Evolutionary conservation across 306 rosid genomes (phyloP).

Genomic region (Macrotyloma uniflorum): DNA sequence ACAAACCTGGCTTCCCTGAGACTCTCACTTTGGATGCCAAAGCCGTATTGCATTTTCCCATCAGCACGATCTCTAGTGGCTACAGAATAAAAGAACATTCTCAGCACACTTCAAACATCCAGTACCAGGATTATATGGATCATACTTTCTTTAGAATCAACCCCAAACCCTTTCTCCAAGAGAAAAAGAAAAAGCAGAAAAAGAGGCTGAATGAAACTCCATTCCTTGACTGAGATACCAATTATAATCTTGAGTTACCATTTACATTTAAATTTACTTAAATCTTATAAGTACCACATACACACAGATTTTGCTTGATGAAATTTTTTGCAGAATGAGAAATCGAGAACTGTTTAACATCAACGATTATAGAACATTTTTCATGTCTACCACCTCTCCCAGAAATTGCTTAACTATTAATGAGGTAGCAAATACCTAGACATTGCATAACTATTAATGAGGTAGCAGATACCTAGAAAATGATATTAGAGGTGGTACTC

Average conservation of each 20-base stretch:
- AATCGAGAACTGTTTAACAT: conserved; percentile 1
- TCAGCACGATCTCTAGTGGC: conserved; percentile 66
- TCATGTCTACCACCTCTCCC: not conserved
- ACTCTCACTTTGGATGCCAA: conserved; percentile 83
- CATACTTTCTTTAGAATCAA: not conserved
- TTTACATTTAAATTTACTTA: conserved; percentile 7
- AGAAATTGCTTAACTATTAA: not conserved
- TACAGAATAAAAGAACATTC: conserved; percentile 42
- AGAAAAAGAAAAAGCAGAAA: not conserved
- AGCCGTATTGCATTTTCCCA: conserved; percentile 71
- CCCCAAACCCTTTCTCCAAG: not conserved
- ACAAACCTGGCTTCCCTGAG: conserved; percentile 98
- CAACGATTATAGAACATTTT: not conserved
- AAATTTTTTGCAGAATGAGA: not conserved
- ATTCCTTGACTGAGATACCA: not conserved
- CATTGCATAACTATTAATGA: not conserved
- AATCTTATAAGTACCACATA: not conserved
- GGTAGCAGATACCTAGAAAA: conserved; percentile 24
- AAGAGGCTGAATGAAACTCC: not conserved
- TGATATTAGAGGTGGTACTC: conserved; percentile 2
- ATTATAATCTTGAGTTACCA: not conserved
- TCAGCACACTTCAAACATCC: conserved; percentile 31
- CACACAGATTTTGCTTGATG: not conserved
- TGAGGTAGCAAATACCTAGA: conserved; percentile 25
- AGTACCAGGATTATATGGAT: not conserved